Conservation (phyloP, 179 eudicot species). For the Heliamphora pulchella region DNA sequence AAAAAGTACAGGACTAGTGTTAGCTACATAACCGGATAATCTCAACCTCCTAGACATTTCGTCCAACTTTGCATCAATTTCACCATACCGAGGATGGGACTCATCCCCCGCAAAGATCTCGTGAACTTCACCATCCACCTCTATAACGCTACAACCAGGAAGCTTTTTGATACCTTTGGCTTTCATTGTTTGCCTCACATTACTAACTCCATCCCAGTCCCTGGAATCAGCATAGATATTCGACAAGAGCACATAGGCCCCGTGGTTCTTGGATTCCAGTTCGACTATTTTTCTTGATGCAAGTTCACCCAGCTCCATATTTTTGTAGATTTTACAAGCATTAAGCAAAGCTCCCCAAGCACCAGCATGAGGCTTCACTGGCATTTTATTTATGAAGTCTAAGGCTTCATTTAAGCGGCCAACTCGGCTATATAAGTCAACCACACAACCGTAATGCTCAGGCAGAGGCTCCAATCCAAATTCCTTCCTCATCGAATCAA, state of each 20-base stretch:
- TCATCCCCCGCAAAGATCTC: constrained; percentile 12
- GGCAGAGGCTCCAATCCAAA: constrained; percentile 21
- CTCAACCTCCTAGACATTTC: constrained; percentile 15
- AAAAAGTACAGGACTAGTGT: constrained; percentile 11
- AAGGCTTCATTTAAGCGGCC: constrained; percentile 22
- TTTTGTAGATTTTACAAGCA: constrained; percentile 21
- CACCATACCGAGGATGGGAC: constrained; percentile 14
- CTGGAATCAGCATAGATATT: constrained; percentile 23
- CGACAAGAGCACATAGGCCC: constrained; percentile 22
- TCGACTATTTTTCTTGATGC: constrained; percentile 26
- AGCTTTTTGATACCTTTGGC: constrained; percentile 16
- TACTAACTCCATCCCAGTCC: constrained; percentile 22
- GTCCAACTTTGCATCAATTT: constrained; percentile 17
- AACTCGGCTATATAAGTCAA: constrained; percentile 24
- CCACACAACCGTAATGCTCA: constrained; percentile 31
- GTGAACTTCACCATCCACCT: constrained; percentile 14
- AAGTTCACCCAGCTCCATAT: constrained; percentile 22
- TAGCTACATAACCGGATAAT: constrained; percentile 13
- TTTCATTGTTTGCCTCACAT: constrained; percentile 20
- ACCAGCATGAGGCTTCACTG: constrained; percentile 20
- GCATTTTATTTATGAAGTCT: constrained; percentile 24
- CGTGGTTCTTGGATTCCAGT: constrained; percentile 19
- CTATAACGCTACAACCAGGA: constrained; percentile 22
- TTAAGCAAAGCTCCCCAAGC: constrained; percentile 28
- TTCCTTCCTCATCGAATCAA: constrained; percentile 17